Evolutionary conservation across 176 grass and related monocot species (phyloP).

Genomic region (Aegilops bicornis): DNA sequence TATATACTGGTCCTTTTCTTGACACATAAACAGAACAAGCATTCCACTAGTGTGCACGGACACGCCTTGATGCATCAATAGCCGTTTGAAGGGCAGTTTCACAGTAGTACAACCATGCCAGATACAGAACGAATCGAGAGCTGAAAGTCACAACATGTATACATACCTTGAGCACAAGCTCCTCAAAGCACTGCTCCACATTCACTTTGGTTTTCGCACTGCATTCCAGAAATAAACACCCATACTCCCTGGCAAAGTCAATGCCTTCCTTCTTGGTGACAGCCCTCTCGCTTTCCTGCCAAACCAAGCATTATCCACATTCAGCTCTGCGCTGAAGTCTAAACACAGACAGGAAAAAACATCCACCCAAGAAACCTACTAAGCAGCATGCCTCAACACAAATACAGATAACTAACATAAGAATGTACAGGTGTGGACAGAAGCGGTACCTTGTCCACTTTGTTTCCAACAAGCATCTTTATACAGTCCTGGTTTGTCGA

Average conservation of each 20-base stretch:
- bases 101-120: not conserved
- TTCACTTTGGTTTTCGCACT: constrained; percentile 95
- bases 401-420: not conserved
- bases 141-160: not conserved
- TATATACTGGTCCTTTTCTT: not conserved
- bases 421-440: not conserved
- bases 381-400: not conserved
- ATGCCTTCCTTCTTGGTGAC: constrained; percentile 97
- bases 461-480: constrained; percentile 99
- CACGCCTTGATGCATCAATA: not conserved
- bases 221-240: constrained; percentile 94
- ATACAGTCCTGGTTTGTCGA: constrained; percentile 99
- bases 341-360: too few relatives aligned
- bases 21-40: constrained; percentile 2
- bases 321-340: not conserved
- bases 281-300: constrained; percentile 89
- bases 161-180: constrained; percentile 87
- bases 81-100: not conserved
- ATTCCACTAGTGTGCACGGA: not conserved
- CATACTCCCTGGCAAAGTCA: constrained; percentile 89
- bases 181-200: constrained; percentile 94
- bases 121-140: not conserved
- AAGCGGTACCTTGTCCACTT: constrained; percentile 85
- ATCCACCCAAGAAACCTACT: too few relatives aligned
- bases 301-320: not conserved